Evolutionary conservation across 352 stramenopile species (phyloP).

Genomic region (Achlya hypogyna): DNA sequence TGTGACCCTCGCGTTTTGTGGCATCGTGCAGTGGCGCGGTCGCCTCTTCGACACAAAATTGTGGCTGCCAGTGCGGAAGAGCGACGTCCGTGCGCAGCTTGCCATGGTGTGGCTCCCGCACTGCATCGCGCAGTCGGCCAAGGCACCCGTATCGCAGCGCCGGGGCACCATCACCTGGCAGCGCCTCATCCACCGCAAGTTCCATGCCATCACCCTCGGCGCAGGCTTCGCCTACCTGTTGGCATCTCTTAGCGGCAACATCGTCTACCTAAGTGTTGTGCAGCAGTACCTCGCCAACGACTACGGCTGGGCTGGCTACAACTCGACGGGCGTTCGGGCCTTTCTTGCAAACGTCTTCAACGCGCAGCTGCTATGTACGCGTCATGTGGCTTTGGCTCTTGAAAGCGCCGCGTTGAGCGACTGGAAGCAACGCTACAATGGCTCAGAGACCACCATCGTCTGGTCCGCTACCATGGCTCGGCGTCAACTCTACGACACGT

Average conservation of each 20-base stretch:
- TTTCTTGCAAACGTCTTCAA: conserved; percentile 11
- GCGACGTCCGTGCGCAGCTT: neutral
- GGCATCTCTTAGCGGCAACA: neutral
- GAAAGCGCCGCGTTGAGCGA: neutral
- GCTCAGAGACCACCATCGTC: neutral
- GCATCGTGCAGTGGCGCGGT: neutral
- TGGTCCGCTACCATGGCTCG: neutral
- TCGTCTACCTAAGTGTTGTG: neutral
- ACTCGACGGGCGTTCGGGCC: neutral
- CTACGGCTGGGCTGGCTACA: conserved; percentile 1
- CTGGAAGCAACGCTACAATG: neutral
- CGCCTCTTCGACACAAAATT: neutral
- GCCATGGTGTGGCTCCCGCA: neutral
- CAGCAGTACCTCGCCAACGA: conserved; percentile 2
- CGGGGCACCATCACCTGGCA: neutral
- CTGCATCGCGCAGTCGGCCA: neutral
- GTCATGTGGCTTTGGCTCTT: neutral
- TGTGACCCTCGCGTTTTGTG: neutral
- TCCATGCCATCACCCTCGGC: neutral
- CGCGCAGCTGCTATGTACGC: neutral
- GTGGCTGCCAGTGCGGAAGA: neutral
- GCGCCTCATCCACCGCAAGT: neutral
- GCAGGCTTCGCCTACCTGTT: conserved; percentile 3
- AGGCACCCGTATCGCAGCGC: neutral
- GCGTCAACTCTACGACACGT: neutral